Conservation (phyloP, 805 yeast genomes). For the Lachancea nothofagi region DNA sequence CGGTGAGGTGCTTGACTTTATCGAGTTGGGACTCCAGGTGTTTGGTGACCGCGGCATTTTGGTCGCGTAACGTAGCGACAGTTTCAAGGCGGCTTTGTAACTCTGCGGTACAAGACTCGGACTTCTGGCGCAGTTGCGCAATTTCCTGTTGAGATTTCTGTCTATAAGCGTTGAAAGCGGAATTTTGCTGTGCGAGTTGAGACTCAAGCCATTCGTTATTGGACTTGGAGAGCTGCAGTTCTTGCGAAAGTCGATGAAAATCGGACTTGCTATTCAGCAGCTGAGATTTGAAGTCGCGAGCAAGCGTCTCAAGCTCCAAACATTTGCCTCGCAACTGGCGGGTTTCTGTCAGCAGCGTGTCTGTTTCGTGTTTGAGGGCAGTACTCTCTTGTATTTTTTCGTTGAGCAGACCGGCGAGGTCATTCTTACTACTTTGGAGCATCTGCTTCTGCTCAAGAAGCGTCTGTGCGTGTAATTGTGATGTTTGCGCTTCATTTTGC, state of each 20-base stretch:
- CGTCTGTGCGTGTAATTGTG: conserved; percentile 10
- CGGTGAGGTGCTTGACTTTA: conserved; percentile 44
- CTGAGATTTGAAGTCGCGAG: conserved; percentile 31
- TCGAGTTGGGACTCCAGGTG: conserved; percentile 40
- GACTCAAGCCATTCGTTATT: conserved; percentile 40
- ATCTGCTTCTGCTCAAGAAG: conserved; percentile 13
- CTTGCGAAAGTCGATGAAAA: conserved; percentile 38
- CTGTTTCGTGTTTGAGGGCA: conserved; percentile 19
- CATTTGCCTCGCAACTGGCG: conserved; percentile 37
- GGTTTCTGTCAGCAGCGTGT: conserved; percentile 21
- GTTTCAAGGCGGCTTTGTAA: not conserved
- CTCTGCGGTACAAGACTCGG: conserved; percentile 3
- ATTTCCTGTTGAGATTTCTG: conserved; percentile 22
- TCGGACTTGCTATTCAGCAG: conserved; percentile 30
- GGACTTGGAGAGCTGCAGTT: conserved; percentile 37
- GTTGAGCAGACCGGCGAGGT: conserved; percentile 20
- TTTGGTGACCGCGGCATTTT: conserved; percentile 35
- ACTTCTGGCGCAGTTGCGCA: conserved; percentile 9
- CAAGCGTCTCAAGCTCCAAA: conserved; percentile 36
- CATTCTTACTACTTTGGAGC: conserved; percentile 22
- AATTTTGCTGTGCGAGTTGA: conserved; percentile 32
- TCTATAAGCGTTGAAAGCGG: conserved; percentile 30
- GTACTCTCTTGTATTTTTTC: conserved; percentile 30
- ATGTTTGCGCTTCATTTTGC: conserved; percentile 9
- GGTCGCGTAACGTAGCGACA: conserved; percentile 26